Evolutionary conservation across 2,329 filamentous ascomycete genomes (phyloP).

Genomic region (Diaporthe destruens): DNA sequence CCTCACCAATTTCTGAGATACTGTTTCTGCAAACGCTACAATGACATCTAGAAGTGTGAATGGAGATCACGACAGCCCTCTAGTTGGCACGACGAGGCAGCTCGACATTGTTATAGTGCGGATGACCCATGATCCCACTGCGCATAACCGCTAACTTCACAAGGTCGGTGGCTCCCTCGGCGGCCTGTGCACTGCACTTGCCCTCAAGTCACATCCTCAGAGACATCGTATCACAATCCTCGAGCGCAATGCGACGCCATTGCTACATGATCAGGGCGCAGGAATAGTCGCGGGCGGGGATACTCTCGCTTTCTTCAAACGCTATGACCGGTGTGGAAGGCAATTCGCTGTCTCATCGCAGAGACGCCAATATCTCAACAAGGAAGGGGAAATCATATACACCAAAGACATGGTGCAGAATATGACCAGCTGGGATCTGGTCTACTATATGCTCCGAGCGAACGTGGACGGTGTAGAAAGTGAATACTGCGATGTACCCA

Average conservation of each 20-base stretch:
- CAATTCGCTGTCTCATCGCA: constrained; percentile 49
- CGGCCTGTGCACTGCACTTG: constrained; percentile 55
- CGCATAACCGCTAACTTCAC: neutral
- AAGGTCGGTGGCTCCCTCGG: constrained; percentile 59
- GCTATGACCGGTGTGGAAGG: constrained; percentile 55
- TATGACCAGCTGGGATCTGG: constrained; percentile 63
- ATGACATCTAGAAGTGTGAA: neutral
- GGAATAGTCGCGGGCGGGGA: constrained; percentile 61
- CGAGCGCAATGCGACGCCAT: constrained; percentile 56
- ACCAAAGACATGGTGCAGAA: constrained; percentile 52
- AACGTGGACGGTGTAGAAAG: constrained; percentile 56
- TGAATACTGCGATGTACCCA: constrained; percentile 50
- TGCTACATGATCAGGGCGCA: constrained; percentile 62
- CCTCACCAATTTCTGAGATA: no score
- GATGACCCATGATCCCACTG: neutral
- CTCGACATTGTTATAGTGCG: constrained; percentile 21
- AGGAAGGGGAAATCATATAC: constrained; percentile 50
- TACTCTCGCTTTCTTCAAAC: constrained; percentile 55
- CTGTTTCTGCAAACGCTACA: neutral
- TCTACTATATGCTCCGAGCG: constrained; percentile 59
- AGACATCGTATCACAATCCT: constrained; percentile 58
- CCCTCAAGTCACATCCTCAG: constrained; percentile 52
- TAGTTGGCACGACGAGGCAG: neutral
- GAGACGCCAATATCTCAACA: constrained; percentile 52
- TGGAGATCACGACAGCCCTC: neutral